These are phyloP conservation scores for Astraeus odoratus DNA, from an alignment of 768 basidiomycete species.

Conservation along the genomic window DNA sequence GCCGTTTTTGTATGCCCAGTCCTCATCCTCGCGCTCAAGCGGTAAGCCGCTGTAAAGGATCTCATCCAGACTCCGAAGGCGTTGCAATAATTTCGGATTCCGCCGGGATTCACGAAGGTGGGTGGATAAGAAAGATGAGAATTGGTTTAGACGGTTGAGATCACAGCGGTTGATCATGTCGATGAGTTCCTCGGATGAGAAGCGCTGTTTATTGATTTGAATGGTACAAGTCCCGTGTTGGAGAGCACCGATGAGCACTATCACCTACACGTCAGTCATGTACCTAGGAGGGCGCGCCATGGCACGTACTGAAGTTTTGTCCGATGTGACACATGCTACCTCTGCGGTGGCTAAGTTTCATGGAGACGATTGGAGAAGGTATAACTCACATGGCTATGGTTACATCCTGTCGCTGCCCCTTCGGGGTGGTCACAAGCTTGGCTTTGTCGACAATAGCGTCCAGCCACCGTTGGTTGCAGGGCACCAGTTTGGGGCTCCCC, in stretches of 20 bases:
- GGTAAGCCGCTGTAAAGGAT: conserved; percentile 62
- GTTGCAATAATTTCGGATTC: conserved; percentile 53
- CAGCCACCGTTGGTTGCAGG: conserved; percentile 63
- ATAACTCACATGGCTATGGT: conserved; percentile 62
- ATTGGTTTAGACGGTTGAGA: conserved; percentile 72
- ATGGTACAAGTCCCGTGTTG: conserved; percentile 70
- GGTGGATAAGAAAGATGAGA: conserved; percentile 57
- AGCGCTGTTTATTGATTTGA: conserved; percentile 59
- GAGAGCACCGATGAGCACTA: conserved; percentile 66
- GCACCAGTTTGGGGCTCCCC: conserved; percentile 76
- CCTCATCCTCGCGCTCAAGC: conserved; percentile 60
- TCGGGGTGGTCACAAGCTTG: conserved; percentile 41
- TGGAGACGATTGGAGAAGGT: conserved; percentile 12
- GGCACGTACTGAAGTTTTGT: conserved; percentile 61
- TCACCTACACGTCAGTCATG: conserved; percentile 9
- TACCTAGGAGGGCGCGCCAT: conserved; percentile 16
- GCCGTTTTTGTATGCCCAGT: conserved; percentile 59
- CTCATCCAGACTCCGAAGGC: conserved; percentile 53
- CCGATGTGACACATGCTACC: conserved; percentile 83
- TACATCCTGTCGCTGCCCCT: conserved; percentile 52
- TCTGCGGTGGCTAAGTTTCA: conserved; percentile 38
- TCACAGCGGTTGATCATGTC: conserved; percentile 64
- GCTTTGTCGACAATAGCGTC: conserved; percentile 57
- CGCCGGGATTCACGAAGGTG: conserved; percentile 56
- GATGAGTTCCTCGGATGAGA: conserved; percentile 60